Base-by-base conservation (phyloP, 2,329 filamentous ascomycete species). In the Tricladium varicosporioides region DNA sequence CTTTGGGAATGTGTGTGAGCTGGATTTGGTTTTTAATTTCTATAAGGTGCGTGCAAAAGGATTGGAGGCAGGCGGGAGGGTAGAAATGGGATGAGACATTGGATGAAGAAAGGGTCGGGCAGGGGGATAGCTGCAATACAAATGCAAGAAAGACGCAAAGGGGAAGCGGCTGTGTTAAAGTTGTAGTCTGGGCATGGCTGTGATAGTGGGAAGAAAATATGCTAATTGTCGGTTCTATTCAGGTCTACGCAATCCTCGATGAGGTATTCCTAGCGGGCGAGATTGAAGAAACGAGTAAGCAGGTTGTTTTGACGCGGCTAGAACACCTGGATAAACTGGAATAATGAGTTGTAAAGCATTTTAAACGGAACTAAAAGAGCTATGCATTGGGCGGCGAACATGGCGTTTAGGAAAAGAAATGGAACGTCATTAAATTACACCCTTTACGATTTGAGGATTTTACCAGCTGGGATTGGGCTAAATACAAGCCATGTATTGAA, bases 211-310 rank as follows among this genome's bases (percentile, higher is more conserved):
- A n/a, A n/a, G n/a, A n/a, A n/a, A n/a, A n/a, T n/a, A n/a, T n/a
- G n/a, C 31, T 50, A 11, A 49, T 19, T 53, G 15, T 57, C n/a
- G 14, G 48, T 14, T 32, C n/a, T 46, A 42, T 16, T n/a, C 14
- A 88, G 84, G 93, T 99, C 63, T 99, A 99, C 75, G 94, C 94
- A 49, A 99, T 99, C 62, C 85, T 99, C 27, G 94, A 99, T 71
- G 94, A 99, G 78, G 94, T 99, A 16, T 99, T 99, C 73, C 77
- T 99, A 60, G 94, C 94, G 0, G 94, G 94, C 15, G 94, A 99
- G 80, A 96, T 99, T 60, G 92, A 99, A 76, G 94, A 99, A 82
- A 97, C 93, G 61, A 96, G 91, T 73, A 99, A 97, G 75, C 93
- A 97, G 76, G 94, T 97, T 32, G 94, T 99, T 15, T 77, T 99